phyloP scores from a whole-genome alignment of 371 early-diverging fungal genomes.

The Mucor indicus region DNA sequence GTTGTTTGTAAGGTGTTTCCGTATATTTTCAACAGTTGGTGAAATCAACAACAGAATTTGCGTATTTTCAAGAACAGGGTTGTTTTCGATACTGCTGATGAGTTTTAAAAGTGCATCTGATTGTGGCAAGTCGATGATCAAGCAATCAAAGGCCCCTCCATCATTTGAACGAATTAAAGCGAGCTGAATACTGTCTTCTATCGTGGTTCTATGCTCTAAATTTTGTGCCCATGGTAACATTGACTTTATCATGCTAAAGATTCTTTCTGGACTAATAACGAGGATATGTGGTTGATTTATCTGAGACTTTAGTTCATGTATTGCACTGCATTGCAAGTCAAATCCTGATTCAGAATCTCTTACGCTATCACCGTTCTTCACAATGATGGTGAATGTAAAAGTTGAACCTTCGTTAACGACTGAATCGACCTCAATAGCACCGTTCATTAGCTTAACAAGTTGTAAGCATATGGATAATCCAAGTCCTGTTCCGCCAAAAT shows the following conservation, averaged over 20 bases:
- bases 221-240: constrained; percentile 21
- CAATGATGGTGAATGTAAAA: constrained; percentile 46
- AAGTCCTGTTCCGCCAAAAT: constrained; percentile 63
- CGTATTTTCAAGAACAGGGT: constrained; percentile 7
- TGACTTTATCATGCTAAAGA: constrained; percentile 25
- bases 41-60: constrained; percentile 31
- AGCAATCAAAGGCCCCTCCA: constrained; percentile 18
- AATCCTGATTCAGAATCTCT: constrained; percentile 19
- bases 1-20: too few relatives aligned
- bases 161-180: not conserved
- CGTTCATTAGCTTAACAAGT: constrained; percentile 57
- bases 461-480: constrained; percentile 59
- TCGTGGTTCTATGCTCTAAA: constrained; percentile 8
- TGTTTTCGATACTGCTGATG: constrained; percentile 15
- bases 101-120: constrained; percentile 15
- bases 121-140: constrained; percentile 35
- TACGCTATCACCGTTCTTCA: constrained; percentile 36
- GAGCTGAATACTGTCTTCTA: constrained; percentile 13
- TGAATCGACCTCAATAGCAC: constrained; percentile 50
- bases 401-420: constrained; percentile 47
- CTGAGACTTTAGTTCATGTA: constrained; percentile 14
- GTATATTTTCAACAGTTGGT: constrained; percentile 33
- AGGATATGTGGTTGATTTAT: constrained; percentile 38
- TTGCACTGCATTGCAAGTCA: constrained; percentile 21
- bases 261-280: constrained; percentile 19